A percentile compares a stretch with the other conserved stretches of the same genome.
Evolutionary conservation across 495 filamentous ascomycete genomes (phyloP).

Genomic region (Paragyromitra xinjiangensis): DNA sequence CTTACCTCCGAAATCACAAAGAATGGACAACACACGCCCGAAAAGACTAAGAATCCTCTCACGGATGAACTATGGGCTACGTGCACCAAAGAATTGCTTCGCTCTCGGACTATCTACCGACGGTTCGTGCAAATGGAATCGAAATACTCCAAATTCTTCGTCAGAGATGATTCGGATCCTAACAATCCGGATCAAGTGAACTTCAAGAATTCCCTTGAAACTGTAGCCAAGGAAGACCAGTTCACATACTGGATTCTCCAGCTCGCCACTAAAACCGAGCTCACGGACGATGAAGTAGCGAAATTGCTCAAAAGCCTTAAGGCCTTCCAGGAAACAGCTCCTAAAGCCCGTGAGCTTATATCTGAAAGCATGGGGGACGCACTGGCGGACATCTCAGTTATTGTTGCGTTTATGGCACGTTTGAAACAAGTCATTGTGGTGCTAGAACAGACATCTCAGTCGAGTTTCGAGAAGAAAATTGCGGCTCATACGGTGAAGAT

Average conservation of each 20-base stretch:
- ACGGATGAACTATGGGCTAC: constrained; percentile 38
- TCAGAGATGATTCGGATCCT: neutral
- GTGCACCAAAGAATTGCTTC: constrained; percentile 33
- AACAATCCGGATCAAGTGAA: neutral
- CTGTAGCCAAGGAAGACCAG: constrained; percentile 19
- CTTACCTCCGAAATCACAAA: constrained; percentile 11
- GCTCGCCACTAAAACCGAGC: constrained; percentile 19
- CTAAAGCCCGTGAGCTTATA: constrained; percentile 35
- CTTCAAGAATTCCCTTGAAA: constrained; percentile 24
- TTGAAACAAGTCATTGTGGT: constrained; percentile 19
- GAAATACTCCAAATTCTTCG: constrained; percentile 33
- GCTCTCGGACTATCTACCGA: constrained; percentile 21
- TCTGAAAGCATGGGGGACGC: constrained; percentile 41
- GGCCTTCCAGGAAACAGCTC: constrained; percentile 28
- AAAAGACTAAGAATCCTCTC: constrained; percentile 10
- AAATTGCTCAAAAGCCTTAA: constrained; percentile 27
- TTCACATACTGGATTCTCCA: constrained; percentile 25
- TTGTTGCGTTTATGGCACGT: constrained; percentile 35
- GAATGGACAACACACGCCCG: neutral
- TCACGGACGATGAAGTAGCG: constrained; percentile 12
- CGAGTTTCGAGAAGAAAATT: constrained; percentile 12
- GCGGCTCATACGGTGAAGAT: neutral
- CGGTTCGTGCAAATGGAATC: constrained; percentile 32
- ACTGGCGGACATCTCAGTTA: constrained; percentile 37
- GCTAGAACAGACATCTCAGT: neutral